Evolutionary conservation across 1,139 yeast species (phyloP), one percentile per base, ranked within the genome.

Genomic region (Blastobotrys persicus): DNA sequence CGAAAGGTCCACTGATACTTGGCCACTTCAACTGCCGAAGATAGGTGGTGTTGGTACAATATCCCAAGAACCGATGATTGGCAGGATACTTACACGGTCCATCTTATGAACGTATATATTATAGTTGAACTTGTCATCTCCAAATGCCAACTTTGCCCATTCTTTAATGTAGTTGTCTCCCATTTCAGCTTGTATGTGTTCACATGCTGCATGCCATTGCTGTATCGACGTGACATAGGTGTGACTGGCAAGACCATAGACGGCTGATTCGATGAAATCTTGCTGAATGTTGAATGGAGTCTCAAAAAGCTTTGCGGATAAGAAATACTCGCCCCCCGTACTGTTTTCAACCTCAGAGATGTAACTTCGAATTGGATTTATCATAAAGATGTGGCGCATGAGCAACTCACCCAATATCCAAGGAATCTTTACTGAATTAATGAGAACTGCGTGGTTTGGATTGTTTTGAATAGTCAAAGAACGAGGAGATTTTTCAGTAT

Each of bases 361-460:
- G 13, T 32, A 32, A 32, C 35, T 6, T 32, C 35, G 12, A 4
- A 32, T 32, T 6, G 35, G 35, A 5, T 6, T 12, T 5, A 32
- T 32, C 35, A 32, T 6, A 16, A 32, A 32, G 6, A 32, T 32
- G 35, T 32, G 35, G 9, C 35, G 35, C 13, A 32, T n/a, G 14
- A 32, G 35, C 35, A 32, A 32, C 35, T 32, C 35, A 4, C 11
- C 35, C n/a, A 32, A 32, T 32, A 32, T 32, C 35, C 35, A 32
- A n/a, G 35, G 35, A 7, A 32, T 13, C 13, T 32, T 32, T 5
- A n/a, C 16, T 12, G 12, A 16, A 12, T 32, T 32, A n/a, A n/a
- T 12, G 6, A 32, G n/a, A 4, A 32, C n/a, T 16, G n/a, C 35
- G 5, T 32, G 35, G 14, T 32, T 7, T 5, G 35, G 35, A n/a